A percentile compares a stretch with the other conserved stretches of the same genome.
These are phyloP conservation scores for Penicillium waksmanii DNA, from an alignment of 495 filamentous ascomycete genomes.

Conservation along the genomic window DNA sequence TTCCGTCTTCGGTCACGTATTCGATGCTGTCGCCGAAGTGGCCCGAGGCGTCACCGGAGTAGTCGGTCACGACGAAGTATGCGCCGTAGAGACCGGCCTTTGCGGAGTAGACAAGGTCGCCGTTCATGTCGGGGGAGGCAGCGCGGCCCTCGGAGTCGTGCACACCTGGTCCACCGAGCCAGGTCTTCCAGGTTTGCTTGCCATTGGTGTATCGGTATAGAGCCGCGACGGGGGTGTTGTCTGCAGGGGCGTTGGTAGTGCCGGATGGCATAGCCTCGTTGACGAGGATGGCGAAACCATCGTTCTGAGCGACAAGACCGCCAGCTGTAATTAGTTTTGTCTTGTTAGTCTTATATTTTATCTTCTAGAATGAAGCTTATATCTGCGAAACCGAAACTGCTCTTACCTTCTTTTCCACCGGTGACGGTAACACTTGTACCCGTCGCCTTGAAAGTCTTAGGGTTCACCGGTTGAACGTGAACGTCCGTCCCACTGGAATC, in stretches of 20 bases:
- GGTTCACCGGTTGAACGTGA: constrained; percentile 52
- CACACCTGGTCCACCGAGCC: constrained; percentile 54
- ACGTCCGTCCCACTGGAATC: constrained; percentile 51
- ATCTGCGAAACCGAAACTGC: not conserved
- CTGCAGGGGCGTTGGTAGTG: constrained; percentile 47
- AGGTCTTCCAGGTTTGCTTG: constrained; percentile 53
- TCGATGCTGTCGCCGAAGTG: constrained; percentile 59
- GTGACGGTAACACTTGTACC: constrained; percentile 46
- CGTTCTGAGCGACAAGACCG: constrained; percentile 57
- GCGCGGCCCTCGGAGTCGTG: constrained; percentile 44
- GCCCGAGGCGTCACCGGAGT: constrained; percentile 50
- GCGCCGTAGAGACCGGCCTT: constrained; percentile 54
- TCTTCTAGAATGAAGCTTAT: too few relatives aligned
- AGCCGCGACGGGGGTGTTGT: constrained; percentile 48
- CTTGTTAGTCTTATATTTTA: too few relatives aligned
- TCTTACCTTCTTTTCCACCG: constrained; percentile 48
- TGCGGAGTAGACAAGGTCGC: constrained; percentile 57
- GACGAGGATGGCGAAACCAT: constrained; percentile 58
- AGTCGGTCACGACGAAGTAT: constrained; percentile 59
- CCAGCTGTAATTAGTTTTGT: constrained; percentile 33
- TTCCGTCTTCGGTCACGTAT: constrained; percentile 51
- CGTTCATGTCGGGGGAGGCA: constrained; percentile 56
- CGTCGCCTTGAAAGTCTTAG: constrained; percentile 48
- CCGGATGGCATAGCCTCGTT: constrained; percentile 52
- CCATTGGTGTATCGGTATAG: constrained; percentile 53